phyloP scores from a whole-genome alignment of 2,329 filamentous ascomycete genomes.

The Diaporthe sp. region DNA sequence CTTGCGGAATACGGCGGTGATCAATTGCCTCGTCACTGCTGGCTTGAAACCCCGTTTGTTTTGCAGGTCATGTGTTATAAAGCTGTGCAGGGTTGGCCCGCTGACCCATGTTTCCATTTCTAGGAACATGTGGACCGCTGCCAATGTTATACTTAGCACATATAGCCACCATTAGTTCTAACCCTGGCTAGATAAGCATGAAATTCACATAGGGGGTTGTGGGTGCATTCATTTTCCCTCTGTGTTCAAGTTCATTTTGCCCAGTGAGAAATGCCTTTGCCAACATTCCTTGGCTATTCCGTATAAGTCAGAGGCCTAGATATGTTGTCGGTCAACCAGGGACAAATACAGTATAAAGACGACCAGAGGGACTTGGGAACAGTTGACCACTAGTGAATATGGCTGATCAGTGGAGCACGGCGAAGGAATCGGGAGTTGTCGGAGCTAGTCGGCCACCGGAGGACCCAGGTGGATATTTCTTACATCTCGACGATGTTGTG shows the following conservation, averaged over 20 bases:
- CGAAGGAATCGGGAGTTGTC: not conserved
- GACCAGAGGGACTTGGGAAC: not conserved
- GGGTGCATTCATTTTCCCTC: too few relatives aligned
- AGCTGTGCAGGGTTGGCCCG: not conserved
- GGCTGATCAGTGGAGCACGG: not conserved
- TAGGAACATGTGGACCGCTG: not conserved
- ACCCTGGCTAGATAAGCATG: too few relatives aligned
- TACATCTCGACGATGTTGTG: not conserved
- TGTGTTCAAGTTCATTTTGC: not conserved
- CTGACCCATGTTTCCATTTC: not conserved
- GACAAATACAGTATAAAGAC: not conserved
- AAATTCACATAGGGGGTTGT: too few relatives aligned
- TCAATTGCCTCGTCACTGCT: not conserved
- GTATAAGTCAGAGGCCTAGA: not conserved
- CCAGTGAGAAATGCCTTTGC: not conserved
- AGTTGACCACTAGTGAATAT: not conserved
- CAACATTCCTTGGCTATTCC: too few relatives aligned
- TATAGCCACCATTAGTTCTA: not conserved
- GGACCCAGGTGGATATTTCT: not conserved
- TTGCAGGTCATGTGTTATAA: not conserved
- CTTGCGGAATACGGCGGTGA: not conserved
- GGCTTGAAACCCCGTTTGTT: too few relatives aligned
- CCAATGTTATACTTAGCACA: not conserved
- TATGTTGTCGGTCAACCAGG: not conserved
- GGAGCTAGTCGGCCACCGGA: not conserved